Evolutionary conservation across 2,329 filamentous ascomycete species (phyloP).

Genomic region (Chaetomium strumarium): DNA sequence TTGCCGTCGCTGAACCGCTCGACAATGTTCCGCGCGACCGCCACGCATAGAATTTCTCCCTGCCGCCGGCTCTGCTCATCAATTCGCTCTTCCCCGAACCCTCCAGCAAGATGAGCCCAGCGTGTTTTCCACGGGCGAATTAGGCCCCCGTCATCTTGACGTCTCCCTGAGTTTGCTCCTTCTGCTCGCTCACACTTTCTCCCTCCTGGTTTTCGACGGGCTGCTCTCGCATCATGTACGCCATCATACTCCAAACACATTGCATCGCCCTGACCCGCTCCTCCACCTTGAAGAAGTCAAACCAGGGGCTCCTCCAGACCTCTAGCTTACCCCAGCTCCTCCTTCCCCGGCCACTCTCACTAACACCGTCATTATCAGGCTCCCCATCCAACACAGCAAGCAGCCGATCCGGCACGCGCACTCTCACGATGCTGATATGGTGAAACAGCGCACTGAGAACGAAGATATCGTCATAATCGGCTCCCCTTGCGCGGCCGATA

Average conservation of each 20-base stretch:
- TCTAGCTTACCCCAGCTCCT: constrained; percentile 48
- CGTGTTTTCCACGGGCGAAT: neutral
- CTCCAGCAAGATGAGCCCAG: no score
- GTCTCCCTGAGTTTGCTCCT: constrained; percentile 20
- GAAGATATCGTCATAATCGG: constrained; percentile 54
- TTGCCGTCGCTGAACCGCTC: no score
- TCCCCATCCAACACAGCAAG: constrained; percentile 48
- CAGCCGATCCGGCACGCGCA: constrained; percentile 51
- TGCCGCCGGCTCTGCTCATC: no score
- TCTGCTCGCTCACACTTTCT: constrained; percentile 26
- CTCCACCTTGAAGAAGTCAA: constrained; percentile 50
- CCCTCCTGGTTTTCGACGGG: constrained; percentile 21
- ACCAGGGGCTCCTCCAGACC: constrained; percentile 56
- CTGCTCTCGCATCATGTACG: constrained; percentile 50
- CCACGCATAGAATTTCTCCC: no score
- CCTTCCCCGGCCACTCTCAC: constrained; percentile 25
- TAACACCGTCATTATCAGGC: constrained; percentile 13
- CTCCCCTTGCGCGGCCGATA: constrained; percentile 46
- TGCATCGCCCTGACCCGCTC: constrained; percentile 53
- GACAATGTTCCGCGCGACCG: no score
- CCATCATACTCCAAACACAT: constrained; percentile 54
- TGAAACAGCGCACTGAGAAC: constrained; percentile 57
- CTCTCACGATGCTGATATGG: constrained; percentile 52
- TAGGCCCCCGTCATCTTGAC: constrained; percentile 23
- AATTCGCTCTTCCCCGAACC: no score